Base-by-base conservation (phyloP, 2,329 filamentous ascomycete species). In the Ophiostoma angusticollis region DNA sequence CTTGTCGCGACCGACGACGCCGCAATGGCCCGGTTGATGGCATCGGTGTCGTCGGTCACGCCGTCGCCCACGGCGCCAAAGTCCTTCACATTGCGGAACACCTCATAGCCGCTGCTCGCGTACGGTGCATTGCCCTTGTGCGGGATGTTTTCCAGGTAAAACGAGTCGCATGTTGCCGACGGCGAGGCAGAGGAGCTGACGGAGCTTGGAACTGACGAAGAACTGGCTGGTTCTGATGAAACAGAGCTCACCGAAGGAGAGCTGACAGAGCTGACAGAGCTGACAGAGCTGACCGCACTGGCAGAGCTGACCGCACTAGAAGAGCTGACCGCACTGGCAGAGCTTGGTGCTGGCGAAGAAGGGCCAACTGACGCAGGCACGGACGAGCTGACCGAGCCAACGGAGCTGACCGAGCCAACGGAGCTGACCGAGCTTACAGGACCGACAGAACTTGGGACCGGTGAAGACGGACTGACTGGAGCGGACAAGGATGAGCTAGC, bases 21-120 rank as follows among this genome's bases (percentile, higher is more conserved):
- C 41, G 71, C 64, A 44, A 89, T 67, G 12, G 82, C 70, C 16
- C 60, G 61, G 52, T 85, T 79, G 43, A 91, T 72, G 13, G 72
- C 74, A 9, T 62, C 64, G 2, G 84, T 87, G 52, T 89, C 84
- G 47, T 91, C 84, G 1, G 80, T 77, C 2, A 55, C 54, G 21
- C 81, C 84, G 50, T 91, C 81, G 45, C 84, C 84, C 50, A 67
- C 74, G 39, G 79, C 80, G 31, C 81, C 80, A 14, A 37, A 49
- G 36, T 47, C 45, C 32, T 44, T 43, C 30, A 49, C 47, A 35
- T 45, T 49, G 38, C 47, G 47, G 39, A 47, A 49, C 14, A 49
- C 45, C n/a, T 34, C 13, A 27, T 49, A 49, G 29, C 18, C 35
- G 3, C 28, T 21, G 25, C 27, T 21, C 6, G 33, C 36, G 30